A percentile compares a stretch with the other conserved stretches of the same genome.
Evolutionary conservation across 768 basidiomycete genomes (phyloP).

Genomic region (Phylloporus scabripes): DNA sequence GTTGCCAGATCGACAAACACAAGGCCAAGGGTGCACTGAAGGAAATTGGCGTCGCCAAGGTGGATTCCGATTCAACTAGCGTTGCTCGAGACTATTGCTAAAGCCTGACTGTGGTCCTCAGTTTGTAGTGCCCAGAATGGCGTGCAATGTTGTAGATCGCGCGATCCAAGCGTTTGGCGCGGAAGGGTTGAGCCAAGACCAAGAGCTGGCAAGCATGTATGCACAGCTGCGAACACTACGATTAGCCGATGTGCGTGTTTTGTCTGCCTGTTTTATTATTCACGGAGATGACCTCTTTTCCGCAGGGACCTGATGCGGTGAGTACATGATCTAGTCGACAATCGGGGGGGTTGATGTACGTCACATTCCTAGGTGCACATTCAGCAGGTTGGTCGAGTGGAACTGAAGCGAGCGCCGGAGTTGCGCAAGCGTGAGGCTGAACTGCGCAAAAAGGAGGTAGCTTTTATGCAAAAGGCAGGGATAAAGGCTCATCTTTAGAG

Average conservation of each 20-base stretch:
- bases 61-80: constrained; percentile 21
- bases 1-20: constrained; percentile 75
- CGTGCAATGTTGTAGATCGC: constrained; percentile 83
- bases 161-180: constrained; percentile 95
- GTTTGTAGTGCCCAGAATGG: constrained; percentile 95
- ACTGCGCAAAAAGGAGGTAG: constrained; percentile 56
- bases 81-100: not conserved
- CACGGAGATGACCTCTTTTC: constrained; percentile 6
- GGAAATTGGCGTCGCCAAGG: constrained; percentile 98
- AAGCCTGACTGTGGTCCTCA: constrained; percentile 27
- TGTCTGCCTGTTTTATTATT: not conserved
- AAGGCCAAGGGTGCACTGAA: constrained; percentile 93
- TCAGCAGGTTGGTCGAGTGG: constrained; percentile 89
- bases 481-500: constrained; percentile 52
- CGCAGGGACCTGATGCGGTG: constrained; percentile 75
- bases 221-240: constrained; percentile 83
- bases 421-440: constrained; percentile 52
- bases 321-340: constrained; percentile 18
- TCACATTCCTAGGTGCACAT: constrained; percentile 70
- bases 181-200: constrained; percentile 93
- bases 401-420: constrained; percentile 70
- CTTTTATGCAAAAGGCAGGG: constrained; percentile 53
- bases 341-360: not conserved
- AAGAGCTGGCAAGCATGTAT: constrained; percentile 71
- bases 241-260: constrained; percentile 66